Base-by-base conservation (phyloP, 768 basidiomycete genomes). In the Mycena kentingensis region DNA sequence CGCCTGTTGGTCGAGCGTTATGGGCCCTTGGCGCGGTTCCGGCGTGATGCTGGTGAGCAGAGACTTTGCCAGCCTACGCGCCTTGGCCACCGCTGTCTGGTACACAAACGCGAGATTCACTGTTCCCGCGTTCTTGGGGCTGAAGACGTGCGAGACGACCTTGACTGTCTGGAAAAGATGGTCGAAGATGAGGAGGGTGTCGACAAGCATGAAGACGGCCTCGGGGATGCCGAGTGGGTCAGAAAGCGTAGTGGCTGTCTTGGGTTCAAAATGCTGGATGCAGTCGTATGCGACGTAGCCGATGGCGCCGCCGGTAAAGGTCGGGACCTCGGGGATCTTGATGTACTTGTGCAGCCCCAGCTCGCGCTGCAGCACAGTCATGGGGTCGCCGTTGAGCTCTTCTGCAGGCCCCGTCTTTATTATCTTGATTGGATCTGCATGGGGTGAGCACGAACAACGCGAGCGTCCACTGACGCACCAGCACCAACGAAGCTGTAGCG, bases 271-370 rank as follows among this genome's bases (percentile, higher is more conserved):
- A 69, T 98, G 85, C 51, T 90, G 92, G 51, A 99, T 85, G 69
- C 93, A 93, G 68, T 99, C 97, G 73, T 94, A 99, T 12, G 93
- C 83, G 54, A 99, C 93, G 68, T 97, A 98, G 48, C 97, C 97
- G 64, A 98, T 92, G 1, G 95, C 96, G 38, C 97, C 97, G 39
- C 97, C 97, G 38, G 94, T 96, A 67, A 98, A 97, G 0, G 95
- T 95, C 2, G 91, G 87, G 29, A 96, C 79, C 68, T 95, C 90
- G 4, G 93, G 93, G 22, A 97, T 84, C 67, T 88, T 88, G 70
- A 97, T 82, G 67, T 95, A 97, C 68, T 88, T 80, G 75, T 98
- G 92, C 47, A 87, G 74, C 6, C 85, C 74, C 19, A 99, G 82
- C 67, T 96, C 93, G 61, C 83, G 85, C 72, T 98, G 89, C 38